Conservation (phyloP, 2,329 filamentous ascomycete species). For the Sclerotiophoma versabilis region DNA sequence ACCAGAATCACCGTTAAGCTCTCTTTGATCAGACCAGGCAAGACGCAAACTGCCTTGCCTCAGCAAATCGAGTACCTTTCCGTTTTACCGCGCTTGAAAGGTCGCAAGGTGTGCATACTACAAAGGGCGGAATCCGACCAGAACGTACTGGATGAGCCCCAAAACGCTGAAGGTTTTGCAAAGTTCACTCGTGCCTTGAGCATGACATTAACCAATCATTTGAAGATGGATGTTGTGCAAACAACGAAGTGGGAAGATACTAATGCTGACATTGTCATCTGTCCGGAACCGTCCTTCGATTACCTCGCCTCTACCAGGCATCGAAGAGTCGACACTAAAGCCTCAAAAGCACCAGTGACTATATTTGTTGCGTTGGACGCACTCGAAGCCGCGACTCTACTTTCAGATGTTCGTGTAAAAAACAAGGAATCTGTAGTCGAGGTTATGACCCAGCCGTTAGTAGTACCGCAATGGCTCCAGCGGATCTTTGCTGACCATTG, state of each 20-base stretch:
- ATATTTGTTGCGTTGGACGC: conserved; percentile 45
- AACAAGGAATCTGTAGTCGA: conserved; percentile 43
- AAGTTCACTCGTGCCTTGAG: conserved; percentile 33
- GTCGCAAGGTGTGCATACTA: conserved; percentile 38
- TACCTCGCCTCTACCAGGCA: conserved; percentile 38
- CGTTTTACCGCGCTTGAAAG: conserved; percentile 27
- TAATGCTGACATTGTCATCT: conserved; percentile 41
- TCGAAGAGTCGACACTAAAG: conserved; percentile 11
- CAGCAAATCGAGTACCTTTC: conserved; percentile 23
- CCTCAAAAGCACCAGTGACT: conserved; percentile 32
- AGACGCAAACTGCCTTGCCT: not conserved
- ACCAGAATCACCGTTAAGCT: conserved; percentile 31
- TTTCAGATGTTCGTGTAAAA: conserved; percentile 39
- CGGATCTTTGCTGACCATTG: not conserved
- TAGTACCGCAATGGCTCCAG: not conserved
- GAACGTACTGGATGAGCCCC: conserved; percentile 5
- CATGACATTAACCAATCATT: conserved; percentile 28
- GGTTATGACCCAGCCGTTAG: conserved; percentile 46
- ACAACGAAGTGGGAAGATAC: conserved; percentile 33
- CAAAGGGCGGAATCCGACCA: conserved; percentile 8
- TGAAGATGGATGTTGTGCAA: conserved; percentile 39
- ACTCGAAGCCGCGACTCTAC: conserved; percentile 43
- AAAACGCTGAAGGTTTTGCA: conserved; percentile 22
- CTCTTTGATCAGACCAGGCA: conserved; percentile 19
- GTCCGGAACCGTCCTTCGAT: conserved; percentile 42